These are phyloP conservation scores for Cucurbitaria berberidis DNA, from an alignment of 2,329 filamentous ascomycete species.

Conservation along the genomic window DNA sequence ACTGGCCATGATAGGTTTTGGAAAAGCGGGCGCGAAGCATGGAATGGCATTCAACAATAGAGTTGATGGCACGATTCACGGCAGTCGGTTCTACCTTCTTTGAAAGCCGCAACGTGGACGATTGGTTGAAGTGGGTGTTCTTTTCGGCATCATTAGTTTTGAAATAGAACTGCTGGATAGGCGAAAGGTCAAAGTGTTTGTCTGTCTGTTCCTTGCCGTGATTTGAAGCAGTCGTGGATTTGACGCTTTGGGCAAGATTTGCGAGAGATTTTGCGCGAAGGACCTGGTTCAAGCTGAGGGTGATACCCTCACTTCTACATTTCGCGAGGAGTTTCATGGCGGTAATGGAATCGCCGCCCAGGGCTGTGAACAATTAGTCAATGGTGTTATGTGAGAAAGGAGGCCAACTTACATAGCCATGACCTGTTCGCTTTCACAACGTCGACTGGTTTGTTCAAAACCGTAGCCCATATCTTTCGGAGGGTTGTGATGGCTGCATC, in stretches of 20 bases:
- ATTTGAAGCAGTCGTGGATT: conserved; percentile 6
- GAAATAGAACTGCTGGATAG: conserved; percentile 56
- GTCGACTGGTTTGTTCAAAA: conserved; percentile 47
- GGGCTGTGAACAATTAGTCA: conserved; percentile 4
- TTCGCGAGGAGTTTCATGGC: conserved; percentile 43
- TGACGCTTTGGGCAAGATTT: conserved; percentile 33
- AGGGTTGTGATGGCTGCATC: conserved; percentile 24
- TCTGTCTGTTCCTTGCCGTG: conserved; percentile 29
- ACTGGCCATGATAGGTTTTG: conserved; percentile 17
- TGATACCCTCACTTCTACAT: conserved; percentile 40
- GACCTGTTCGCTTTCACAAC: conserved; percentile 35
- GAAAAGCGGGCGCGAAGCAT: conserved; percentile 45
- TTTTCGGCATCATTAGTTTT: conserved; percentile 36
- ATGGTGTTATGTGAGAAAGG: not conserved
- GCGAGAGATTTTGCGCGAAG: conserved; percentile 41
- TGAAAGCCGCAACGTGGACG: conserved; percentile 49
- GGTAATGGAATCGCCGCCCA: conserved; percentile 43
- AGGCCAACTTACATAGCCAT: conserved; percentile 25
- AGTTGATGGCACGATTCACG: conserved; percentile 31
- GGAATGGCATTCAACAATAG: conserved; percentile 37
- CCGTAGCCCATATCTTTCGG: conserved; percentile 50
- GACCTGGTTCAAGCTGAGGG: conserved; percentile 40
- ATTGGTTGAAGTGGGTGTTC: conserved; percentile 54
- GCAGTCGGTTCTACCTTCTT: conserved; percentile 26
- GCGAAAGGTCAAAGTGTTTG: conserved; percentile 51